A percentile compares a stretch with the other conserved stretches of the same genome.
These are phyloP conservation scores for Calcarisporium arbuscula DNA, from an alignment of 2,329 filamentous ascomycete species.

Conservation along the genomic window DNA sequence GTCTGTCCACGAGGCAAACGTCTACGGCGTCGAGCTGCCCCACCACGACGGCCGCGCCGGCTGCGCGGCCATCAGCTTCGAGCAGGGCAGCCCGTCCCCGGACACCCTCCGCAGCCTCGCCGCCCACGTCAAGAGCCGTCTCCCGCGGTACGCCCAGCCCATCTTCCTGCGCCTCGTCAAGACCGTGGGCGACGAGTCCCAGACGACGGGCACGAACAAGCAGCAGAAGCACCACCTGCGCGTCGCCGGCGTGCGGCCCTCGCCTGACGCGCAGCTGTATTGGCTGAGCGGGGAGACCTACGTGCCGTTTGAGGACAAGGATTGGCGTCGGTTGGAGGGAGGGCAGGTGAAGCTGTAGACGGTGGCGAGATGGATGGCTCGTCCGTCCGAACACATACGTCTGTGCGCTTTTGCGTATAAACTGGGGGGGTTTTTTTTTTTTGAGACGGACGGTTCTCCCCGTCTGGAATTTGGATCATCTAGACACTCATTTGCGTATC, in stretches of 20 bases:
- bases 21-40: constrained; percentile 75
- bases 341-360: constrained; percentile 64
- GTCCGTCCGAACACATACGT: constrained; percentile 6
- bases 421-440: too few relatives aligned
- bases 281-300: constrained; percentile 66
- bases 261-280: constrained; percentile 36
- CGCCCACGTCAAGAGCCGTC: constrained; percentile 43
- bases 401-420: constrained; percentile 1
- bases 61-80: constrained; percentile 64
- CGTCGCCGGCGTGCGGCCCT: constrained; percentile 67
- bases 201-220: constrained; percentile 80
- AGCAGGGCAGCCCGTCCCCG: constrained; percentile 32
- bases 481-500: too few relatives aligned
- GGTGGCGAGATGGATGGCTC: not conserved
- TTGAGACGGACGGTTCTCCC: too few relatives aligned
- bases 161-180: constrained; percentile 66
- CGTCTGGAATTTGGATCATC: too few relatives aligned
- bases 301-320: constrained; percentile 55
- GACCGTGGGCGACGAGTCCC: constrained; percentile 46
- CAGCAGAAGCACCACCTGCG: constrained; percentile 73
- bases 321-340: constrained; percentile 63
- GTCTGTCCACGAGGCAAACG: constrained; percentile 69
- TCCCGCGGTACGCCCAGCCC: constrained; percentile 72
- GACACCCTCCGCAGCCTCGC: constrained; percentile 53
- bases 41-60: constrained; percentile 79